These are phyloP conservation scores for Harringtonia lauricola DNA, from an alignment of 2,329 filamentous ascomycete genomes.

Conservation along the genomic window DNA sequence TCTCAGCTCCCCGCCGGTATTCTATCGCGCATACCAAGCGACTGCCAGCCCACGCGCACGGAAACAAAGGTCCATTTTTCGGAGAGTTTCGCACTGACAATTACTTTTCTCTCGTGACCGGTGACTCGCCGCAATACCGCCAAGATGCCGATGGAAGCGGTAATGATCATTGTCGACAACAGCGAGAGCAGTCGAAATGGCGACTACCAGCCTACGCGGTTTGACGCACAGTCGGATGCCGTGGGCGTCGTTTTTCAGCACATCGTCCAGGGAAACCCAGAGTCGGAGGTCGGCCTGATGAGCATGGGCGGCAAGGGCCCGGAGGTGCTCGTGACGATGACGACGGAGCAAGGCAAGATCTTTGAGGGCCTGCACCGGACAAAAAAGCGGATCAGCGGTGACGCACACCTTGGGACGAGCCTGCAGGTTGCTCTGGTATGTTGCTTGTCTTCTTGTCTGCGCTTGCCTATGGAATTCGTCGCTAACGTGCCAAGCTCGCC, in stretches of 20 bases:
- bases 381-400: constrained; percentile 80
- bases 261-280: constrained; percentile 90
- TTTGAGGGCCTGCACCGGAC: constrained; percentile 85
- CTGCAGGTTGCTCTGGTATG: constrained; percentile 91
- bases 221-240: constrained; percentile 91
- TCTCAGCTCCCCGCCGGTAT: no score
- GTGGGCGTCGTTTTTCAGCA: constrained; percentile 92
- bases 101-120: no score
- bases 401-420: constrained; percentile 78
- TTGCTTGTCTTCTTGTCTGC: no score
- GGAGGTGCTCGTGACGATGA: constrained; percentile 92
- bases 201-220: constrained; percentile 82
- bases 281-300: constrained; percentile 96
- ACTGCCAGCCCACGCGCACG: background rate
- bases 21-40: no score
- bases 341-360: constrained; percentile 92
- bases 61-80: no score
- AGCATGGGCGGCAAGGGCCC: constrained; percentile 98
- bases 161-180: constrained; percentile 99
- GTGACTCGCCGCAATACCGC: constrained; percentile 9
- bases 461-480: no score
- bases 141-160: constrained; percentile 97
- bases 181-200: constrained; percentile 97
- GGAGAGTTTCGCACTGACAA: no score
- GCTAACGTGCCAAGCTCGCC: constrained; percentile 76